Base-by-base conservation (phyloP, 2,329 filamentous ascomycete genomes). In the Davidsoniella neocaledoniae region DNA sequence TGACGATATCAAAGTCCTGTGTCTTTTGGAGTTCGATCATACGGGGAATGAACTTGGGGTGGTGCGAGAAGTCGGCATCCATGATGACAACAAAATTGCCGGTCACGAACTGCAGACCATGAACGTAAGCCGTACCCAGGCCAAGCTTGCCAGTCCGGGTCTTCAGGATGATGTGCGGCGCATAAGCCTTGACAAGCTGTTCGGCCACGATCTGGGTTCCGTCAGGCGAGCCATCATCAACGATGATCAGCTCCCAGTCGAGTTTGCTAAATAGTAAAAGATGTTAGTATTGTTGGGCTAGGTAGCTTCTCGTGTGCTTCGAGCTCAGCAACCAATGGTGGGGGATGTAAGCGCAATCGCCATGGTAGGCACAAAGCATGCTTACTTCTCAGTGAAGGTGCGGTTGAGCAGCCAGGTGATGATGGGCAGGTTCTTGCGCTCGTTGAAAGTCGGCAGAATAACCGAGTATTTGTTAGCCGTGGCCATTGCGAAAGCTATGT, bases 21-120 rank as follows among this genome's bases (percentile, higher is more conserved):
- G 64, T 65, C 64, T 78, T 76, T 67, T 96, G 91, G 57, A 80
- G 76, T 53, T 74, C 75, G 60, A 98, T 86, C 86, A 98, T 96
- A 62, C 81, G 73, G 49, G 88, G 81, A 67, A 98, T 94, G 76
- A 96, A 98, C 70, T 96, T 98, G 62, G 91, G 91, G 73, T 98
- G 91, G 71, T 98, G 91, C 59, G 79, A 86, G 75, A 98, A 98
- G 69, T 98, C 91, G 67, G 93, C 91, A 71, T 98, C 91, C 91
- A 98, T 98, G 75, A 98, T 98, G 72, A 98, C 86, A 63, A 98
- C 86, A 62, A 80, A 96, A 75, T 93, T 95, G 60, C 91, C 91
- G 19, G 80, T 87, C 21, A 76, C 83, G 63, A 84, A 96, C 64
- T 94, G 78, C 54, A 98, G 74, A 48, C 90, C 90, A 67, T 95